These are phyloP conservation scores for Suillus hirtellus DNA, from an alignment of 768 basidiomycete species.

Conservation along the genomic window DNA sequence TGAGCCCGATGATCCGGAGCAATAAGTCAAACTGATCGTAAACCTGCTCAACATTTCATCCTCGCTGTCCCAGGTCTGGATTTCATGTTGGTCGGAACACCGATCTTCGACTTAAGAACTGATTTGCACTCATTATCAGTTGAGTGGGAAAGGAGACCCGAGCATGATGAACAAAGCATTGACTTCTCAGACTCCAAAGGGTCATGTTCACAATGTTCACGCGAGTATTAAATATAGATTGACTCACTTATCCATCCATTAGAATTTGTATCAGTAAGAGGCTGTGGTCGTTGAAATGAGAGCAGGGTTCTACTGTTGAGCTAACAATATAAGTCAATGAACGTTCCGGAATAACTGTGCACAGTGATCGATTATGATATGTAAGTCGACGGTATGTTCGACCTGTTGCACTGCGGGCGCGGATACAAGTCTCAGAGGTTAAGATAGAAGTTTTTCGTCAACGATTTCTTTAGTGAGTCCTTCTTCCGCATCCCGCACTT, in stretches of 20 bases:
- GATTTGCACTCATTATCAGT: background rate
- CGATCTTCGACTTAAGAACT: background rate
- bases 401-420: background rate
- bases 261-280: background rate
- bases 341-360: background rate
- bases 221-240: background rate
- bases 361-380: background rate
- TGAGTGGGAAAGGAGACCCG: background rate
- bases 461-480: slow-evolving; percentile 72
- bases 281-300: background rate
- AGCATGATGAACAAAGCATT: background rate
- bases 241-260: background rate
- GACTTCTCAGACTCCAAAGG: background rate
- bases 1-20: background rate
- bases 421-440: slow-evolving; percentile 7
- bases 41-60: no score
- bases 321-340: background rate
- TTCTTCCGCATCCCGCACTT: slow-evolving; percentile 81
- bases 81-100: background rate
- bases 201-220: background rate
- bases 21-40: background rate
- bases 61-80: background rate
- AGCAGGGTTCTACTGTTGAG: background rate
- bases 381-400: background rate
- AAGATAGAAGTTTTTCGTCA: slow-evolving; percentile 53